These are phyloP conservation scores for Solanum stenotomum DNA, from an alignment of 257 asterid species.

Conservation along the genomic window DNA sequence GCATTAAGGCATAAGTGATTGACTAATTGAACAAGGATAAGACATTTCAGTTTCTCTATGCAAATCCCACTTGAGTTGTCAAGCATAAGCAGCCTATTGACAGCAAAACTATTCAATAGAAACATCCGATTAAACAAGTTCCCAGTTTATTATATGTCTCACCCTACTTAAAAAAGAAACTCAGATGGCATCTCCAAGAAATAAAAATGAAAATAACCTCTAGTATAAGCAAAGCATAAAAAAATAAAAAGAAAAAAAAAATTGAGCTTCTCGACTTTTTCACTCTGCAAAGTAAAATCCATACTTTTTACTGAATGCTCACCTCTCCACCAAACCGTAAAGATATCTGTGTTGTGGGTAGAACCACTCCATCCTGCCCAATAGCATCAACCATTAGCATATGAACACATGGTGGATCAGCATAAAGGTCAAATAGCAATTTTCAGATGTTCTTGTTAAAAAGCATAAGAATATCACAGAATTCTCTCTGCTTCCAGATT, in stretches of 20 bases:
- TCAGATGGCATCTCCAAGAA: neutral
- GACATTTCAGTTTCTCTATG: neutral
- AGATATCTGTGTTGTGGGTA: conserved; percentile 67
- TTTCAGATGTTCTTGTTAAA: neutral
- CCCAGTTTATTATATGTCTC: neutral
- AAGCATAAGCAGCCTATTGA: neutral
- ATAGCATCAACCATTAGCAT: conserved; percentile 10
- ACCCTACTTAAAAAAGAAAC: neutral
- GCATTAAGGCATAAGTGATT: neutral
- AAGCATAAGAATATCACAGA: neutral
- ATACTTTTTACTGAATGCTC: conserved; percentile 14
- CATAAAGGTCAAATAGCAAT: neutral
- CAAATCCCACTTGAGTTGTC: neutral
- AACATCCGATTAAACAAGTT: neutral
- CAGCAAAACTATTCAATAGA: neutral
- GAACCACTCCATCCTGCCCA: conserved; percentile 83
- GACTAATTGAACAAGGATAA: neutral
- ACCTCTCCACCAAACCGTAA: conserved; percentile 99
- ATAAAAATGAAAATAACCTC: neutral
- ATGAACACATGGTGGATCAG: neutral
- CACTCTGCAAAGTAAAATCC: neutral
- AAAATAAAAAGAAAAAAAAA: neutral
- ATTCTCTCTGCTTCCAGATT: neutral
- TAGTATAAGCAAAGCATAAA: neutral
- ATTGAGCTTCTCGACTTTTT: neutral